Percentiles rank a stretch among this genome's conserved stretches.
phyloP scores from a whole-genome alignment of 129 eudicot species.

The Helichrysum umbraculigerum region DNA sequence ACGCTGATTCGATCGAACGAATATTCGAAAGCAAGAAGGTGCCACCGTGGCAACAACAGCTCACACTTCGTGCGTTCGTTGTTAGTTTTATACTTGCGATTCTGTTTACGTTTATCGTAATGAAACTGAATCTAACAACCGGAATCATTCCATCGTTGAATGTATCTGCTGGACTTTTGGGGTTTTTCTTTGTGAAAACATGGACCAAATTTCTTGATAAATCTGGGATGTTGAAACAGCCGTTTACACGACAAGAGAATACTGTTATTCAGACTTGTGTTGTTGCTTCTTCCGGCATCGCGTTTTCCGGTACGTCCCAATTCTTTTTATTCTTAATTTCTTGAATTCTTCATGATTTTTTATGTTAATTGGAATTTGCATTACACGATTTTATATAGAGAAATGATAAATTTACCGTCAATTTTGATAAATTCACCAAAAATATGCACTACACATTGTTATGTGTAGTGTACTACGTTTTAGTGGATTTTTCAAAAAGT shows the following conservation, averaged over 20 bases:
- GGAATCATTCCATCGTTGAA: slow-evolving; percentile 69
- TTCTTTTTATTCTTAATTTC: background rate
- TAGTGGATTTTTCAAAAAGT: too few relatives aligned
- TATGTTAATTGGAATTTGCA: too few relatives aligned
- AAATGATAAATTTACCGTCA: too few relatives aligned
- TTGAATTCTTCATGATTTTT: too few relatives aligned
- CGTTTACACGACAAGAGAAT: slow-evolving; percentile 49
- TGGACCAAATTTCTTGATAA: slow-evolving; percentile 41
- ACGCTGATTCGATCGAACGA: slow-evolving; percentile 35
- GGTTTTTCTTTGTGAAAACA: slow-evolving; percentile 53
- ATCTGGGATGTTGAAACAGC: slow-evolving; percentile 43
- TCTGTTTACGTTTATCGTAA: slow-evolving; percentile 55
- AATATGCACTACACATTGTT: too few relatives aligned
- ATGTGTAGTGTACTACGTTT: too few relatives aligned
- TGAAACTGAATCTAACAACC: slow-evolving; percentile 69
- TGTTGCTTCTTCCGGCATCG: slow-evolving; percentile 48
- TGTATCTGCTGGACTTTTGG: slow-evolving; percentile 69
- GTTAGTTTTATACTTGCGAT: slow-evolving; percentile 53
- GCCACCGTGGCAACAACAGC: slow-evolving; percentile 57
- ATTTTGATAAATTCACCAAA: too few relatives aligned
- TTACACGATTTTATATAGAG: too few relatives aligned
- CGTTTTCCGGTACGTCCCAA: slow-evolving; percentile 32
- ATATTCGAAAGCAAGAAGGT: slow-evolving; percentile 47
- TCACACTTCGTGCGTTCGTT: slow-evolving; percentile 56
- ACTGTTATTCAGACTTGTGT: slow-evolving; percentile 55